These are phyloP conservation scores for Jatropha curcas DNA, from an alignment of 345 rosid genomes.

Conservation along the genomic window DNA sequence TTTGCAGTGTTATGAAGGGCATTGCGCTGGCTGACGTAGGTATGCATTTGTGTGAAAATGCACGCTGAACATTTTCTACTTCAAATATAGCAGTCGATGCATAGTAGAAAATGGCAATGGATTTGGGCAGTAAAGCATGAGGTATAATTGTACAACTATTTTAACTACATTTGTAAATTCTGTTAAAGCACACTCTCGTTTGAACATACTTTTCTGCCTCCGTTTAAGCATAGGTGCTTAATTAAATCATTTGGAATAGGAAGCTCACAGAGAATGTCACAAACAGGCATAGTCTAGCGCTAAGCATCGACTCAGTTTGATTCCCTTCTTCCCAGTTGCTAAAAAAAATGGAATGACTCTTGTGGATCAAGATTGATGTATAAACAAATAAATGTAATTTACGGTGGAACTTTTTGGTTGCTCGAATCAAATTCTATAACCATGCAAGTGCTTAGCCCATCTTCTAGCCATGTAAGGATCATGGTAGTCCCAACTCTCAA, in stretches of 20 bases:
- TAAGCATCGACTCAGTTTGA: too few species aligned
- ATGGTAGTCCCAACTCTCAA: constrained; percentile 68
- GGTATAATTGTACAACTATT: not conserved
- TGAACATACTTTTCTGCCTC: not conserved
- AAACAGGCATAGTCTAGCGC: too few species aligned
- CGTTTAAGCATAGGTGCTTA: constrained; percentile 6
- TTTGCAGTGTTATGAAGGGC: not conserved
- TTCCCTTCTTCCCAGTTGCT: too few species aligned
- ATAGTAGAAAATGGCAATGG: not conserved
- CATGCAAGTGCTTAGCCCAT: constrained; percentile 85
- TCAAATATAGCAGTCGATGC: not conserved
- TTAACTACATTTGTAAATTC: not conserved
- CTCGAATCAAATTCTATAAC: constrained; percentile 49
- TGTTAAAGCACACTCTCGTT: not conserved
- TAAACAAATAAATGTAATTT: not conserved
- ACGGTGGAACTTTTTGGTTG: not conserved
- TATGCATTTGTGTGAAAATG: too few species aligned
- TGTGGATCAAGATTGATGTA: constrained; percentile 18
- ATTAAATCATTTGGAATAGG: constrained; percentile 7
- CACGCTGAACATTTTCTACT: too few species aligned
- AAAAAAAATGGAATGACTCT: constrained; percentile 19
- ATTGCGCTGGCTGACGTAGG: not conserved
- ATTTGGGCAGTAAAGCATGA: not conserved
- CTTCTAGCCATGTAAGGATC: constrained; percentile 81
- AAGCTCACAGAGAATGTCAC: constrained; percentile 6